Evolutionary conservation across 225 moss, liverwort and hornwort species (phyloP), one percentile per base, ranked within the genome.

Genomic region (Thuidium tamariscinum): DNA sequence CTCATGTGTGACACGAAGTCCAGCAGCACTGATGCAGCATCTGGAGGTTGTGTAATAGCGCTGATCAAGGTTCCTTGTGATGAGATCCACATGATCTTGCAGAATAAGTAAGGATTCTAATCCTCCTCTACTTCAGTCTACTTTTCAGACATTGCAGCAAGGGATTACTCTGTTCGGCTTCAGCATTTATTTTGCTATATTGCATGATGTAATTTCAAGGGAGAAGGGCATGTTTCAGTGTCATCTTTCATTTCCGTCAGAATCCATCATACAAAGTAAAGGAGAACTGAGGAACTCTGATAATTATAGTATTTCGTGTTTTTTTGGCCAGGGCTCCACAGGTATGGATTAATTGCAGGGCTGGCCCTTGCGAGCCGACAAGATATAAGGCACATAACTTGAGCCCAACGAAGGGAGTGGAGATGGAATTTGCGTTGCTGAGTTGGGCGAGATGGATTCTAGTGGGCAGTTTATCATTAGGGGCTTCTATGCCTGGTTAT

Each of bases 281-380:
- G 51, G 55, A 42, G 55, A 34, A 54, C 25, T 30, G 39, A 14
- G 54, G 30, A 30, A 68, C 30, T 68, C 13, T 68, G 54, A 41
- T 54, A 30, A 13, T 26, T 26, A 4, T 23, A 18, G 44, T 23
- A 22, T 22, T 79, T 61, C 42, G 27, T 69, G 19, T 59, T 16
- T n/a, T 32, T 32, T 71, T 76, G 41, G 49, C 7, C 51, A 87
- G 87, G 73, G 60, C 42, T 85, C 49, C 76, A 81, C 65, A 80
- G 49, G 60, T 68, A 90, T 88, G 85, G 81, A 74, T 59, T 85
- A 76, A n/a, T n/a, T n/a, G n/a, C 67, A 76, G 59, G 85, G 85
- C 55, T 82, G 39, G 55, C 68, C 49, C 85, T 81, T 60, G 85
- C 84, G 73, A 79, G 83, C 86, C 32, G 32, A 46, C 82, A 57